phyloP scores from a whole-genome alignment of 1,139 yeast genomes.

The Magnusiomyces tetraspermus region DNA sequence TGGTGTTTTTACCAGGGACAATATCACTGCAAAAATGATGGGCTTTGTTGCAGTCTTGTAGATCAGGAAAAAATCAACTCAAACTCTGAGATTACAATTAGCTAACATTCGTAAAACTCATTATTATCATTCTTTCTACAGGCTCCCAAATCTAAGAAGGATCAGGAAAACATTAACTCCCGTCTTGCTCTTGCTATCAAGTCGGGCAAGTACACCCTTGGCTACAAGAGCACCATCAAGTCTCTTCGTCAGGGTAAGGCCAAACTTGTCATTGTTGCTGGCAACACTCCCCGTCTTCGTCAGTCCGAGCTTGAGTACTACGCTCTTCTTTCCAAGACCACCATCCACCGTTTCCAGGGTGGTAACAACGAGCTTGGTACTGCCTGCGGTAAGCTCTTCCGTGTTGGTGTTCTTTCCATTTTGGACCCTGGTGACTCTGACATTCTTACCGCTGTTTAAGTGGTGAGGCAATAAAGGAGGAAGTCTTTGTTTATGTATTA shows the following conservation, averaged over 20 bases:
- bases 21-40: too few species aligned
- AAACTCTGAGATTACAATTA: not conserved
- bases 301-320: slow-evolving; percentile 99
- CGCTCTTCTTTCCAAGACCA: slow-evolving; percentile 99
- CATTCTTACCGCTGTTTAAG: slow-evolving; percentile 51
- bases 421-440: slow-evolving; percentile 99
- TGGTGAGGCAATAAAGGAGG: not conserved
- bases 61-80: too few species aligned
- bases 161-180: slow-evolving; percentile 94
- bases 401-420: slow-evolving; percentile 95
- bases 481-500: not conserved
- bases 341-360: slow-evolving; percentile 97
- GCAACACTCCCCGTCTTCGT: slow-evolving; percentile 99
- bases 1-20: too few species aligned
- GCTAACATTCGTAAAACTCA: not conserved
- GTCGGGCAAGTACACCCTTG: slow-evolving; percentile 99
- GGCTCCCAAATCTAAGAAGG: slow-evolving; percentile 93
- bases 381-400: slow-evolving; percentile 99
- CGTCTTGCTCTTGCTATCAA: slow-evolving; percentile 96
- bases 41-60: too few species aligned
- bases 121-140: slow-evolving; percentile 24
- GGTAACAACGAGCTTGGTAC: slow-evolving; percentile 99
- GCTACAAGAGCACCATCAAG: slow-evolving; percentile 99
- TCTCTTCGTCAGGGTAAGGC: slow-evolving; percentile 93
- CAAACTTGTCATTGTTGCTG: slow-evolving; percentile 95